Evolutionary conservation across 129 eudicot species (phyloP).

Genomic region (Daucus carota): DNA sequence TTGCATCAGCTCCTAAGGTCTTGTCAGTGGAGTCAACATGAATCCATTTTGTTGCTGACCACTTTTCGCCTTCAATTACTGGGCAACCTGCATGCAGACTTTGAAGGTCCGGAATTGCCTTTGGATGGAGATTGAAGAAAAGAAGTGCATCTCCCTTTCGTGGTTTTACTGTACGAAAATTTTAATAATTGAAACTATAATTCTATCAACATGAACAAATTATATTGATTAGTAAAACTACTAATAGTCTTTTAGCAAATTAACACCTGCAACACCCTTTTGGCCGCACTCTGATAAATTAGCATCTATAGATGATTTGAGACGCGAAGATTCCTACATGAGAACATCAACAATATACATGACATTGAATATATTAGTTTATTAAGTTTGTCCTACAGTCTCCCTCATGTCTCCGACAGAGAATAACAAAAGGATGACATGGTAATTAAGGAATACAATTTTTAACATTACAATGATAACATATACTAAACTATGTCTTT

Average conservation of each 20-base stretch:
- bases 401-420: background rate
- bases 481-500: background rate
- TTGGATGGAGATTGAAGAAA: conserved; percentile 79
- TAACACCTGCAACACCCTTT: conserved; percentile 88
- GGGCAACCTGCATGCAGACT: conserved; percentile 75
- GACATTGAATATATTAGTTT: too few species aligned
- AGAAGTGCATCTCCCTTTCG: conserved; percentile 94
- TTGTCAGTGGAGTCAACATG: conserved; percentile 53
- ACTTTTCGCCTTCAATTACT: conserved; percentile 56
- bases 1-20: conserved; percentile 22
- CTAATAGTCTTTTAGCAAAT: background rate
- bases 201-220: background rate
- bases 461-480: too few species aligned
- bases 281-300: conserved; percentile 84
- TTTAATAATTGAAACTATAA: background rate
- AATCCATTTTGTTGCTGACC: conserved; percentile 74
- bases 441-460: too few species aligned
- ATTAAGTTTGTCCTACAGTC: background rate
- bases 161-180: conserved; percentile 59
- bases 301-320: conserved; percentile 40
- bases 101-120: conserved; percentile 56
- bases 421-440: background rate
- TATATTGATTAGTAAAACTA: background rate
- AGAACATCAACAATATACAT: too few species aligned
- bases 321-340: conserved; percentile 34